phyloP scores from a whole-genome alignment of 2,329 filamentous ascomycete species.

The Aspergillus eucalypticola region DNA sequence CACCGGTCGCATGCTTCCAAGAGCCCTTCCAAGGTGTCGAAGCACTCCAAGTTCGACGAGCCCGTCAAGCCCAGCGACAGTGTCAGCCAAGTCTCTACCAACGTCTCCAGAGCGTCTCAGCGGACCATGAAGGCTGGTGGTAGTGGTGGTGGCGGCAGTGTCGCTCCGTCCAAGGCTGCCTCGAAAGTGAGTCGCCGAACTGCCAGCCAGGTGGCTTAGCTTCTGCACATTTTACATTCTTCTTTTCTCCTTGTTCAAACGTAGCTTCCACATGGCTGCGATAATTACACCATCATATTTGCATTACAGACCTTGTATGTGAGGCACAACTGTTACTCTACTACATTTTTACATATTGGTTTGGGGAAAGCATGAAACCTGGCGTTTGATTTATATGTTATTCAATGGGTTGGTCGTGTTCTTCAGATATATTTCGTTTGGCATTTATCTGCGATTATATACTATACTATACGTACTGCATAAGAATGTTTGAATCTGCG shows the following conservation, averaged over 20 bases:
- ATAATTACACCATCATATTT: background rate
- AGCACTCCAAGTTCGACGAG: slow-evolving; percentile 39
- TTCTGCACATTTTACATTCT: background rate
- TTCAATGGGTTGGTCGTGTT: background rate
- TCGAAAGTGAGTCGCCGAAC: slow-evolving; percentile 34
- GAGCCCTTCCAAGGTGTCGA: slow-evolving; percentile 29
- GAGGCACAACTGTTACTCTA: background rate
- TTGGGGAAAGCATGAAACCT: background rate
- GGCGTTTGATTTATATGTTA: background rate
- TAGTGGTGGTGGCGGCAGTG: slow-evolving; percentile 24
- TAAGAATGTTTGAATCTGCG: background rate
- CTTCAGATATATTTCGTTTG: background rate
- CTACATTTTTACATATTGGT: background rate
- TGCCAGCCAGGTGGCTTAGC: slow-evolving; percentile 30
- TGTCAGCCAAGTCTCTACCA: slow-evolving; percentile 41
- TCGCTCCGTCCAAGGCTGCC: slow-evolving; percentile 21
- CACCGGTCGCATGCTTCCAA: slow-evolving; percentile 31
- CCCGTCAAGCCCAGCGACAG: slow-evolving; percentile 41
- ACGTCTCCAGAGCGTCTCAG: slow-evolving; percentile 30
- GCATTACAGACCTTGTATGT: background rate
- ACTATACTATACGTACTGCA: background rate
- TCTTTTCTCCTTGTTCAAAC: background rate
- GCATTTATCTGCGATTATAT: background rate
- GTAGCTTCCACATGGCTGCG: background rate
- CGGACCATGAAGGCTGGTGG: slow-evolving; percentile 32